Evolutionary conservation across 371 early-diverging fungal genomes (phyloP), one percentile per base, ranked within the genome.

Genomic region (Rhizopus microsporus): DNA sequence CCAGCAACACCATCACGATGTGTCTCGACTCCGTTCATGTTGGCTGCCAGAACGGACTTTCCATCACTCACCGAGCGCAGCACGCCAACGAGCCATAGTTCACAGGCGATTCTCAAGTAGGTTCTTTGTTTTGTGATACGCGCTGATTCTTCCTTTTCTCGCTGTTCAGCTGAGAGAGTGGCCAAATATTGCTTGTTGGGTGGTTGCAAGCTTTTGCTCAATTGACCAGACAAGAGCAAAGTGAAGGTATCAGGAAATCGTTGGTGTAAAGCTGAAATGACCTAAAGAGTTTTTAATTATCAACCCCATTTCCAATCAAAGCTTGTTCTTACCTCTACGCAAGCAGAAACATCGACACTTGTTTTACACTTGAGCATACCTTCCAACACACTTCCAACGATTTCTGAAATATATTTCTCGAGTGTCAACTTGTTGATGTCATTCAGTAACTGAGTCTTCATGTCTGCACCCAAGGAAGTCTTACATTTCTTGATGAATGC

Each of bases 361-460:
- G 82, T 77, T 63, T 88, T 88, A 65, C 92, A 89, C 42, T 86
- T 84, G 7, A 80, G 59, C 61, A 85, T 72, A 13, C 91, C 91
- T 56, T 96, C 97, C 35, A 86, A 72, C 7, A 94, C 84, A 17
- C 94, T 88, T 2, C 86, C 77, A 3, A 90, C 94, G 16, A 96
- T 83, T 81, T 98, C 99, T 34, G 89, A 87, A 59, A 96, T 83
- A 71, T 97, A 98, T 68, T 97, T 98, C 67, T 95, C 97, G n/a
- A 97, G 83, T 58, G 89, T 92, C 30, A 98, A 80, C 39, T 88
- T 80, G 32, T 83, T 79, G 35, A 97, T 82, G 65, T 98, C 98
- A 47, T 91, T 89, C 37, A 90, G 69, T 5, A 97, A 72, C 54
- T 88, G 82, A 4, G 80, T 68, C 0, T 77, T 65, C 33, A 83